Evolutionary conservation across 2,329 filamentous ascomycete species (phyloP).

Genomic region (Cryphonectria carpinicola): DNA sequence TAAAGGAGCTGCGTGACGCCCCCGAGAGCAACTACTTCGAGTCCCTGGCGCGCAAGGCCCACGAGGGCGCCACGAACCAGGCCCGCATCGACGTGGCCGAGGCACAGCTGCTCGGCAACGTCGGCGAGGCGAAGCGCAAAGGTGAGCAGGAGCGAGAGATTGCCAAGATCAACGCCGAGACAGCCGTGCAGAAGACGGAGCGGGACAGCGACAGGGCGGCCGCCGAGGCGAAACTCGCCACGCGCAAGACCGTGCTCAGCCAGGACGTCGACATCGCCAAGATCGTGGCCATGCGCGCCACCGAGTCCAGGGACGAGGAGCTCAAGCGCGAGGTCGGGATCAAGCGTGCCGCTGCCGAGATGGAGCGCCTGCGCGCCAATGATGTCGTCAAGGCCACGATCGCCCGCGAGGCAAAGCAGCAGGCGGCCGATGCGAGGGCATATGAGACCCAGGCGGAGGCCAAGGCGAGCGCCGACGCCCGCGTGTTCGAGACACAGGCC

Average conservation of each 20-base stretch:
- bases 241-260: conserved; percentile 71
- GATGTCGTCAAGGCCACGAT: conserved; percentile 81
- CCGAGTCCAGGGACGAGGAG: conserved; percentile 78
- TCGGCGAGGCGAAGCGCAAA: conserved; percentile 77
- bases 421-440: conserved; percentile 67
- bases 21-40: conserved; percentile 83
- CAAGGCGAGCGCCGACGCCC: conserved; percentile 55
- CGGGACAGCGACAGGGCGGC: conserved; percentile 58
- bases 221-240: conserved; percentile 77
- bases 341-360: conserved; percentile 77
- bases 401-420: conserved; percentile 67
- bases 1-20: conserved; percentile 86
- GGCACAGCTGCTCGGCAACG: conserved; percentile 67
- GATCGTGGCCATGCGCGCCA: conserved; percentile 72
- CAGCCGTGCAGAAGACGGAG: conserved; percentile 82
- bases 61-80: conserved; percentile 84
- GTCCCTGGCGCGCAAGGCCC: conserved; percentile 79
- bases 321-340: conserved; percentile 77
- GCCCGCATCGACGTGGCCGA: conserved; percentile 70
- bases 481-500: conserved; percentile 52
- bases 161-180: conserved; percentile 85
- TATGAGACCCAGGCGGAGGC: conserved; percentile 69
- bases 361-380: conserved; percentile 76
- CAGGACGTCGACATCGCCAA: conserved; percentile 76
- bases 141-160: conserved; percentile 85